Evolutionary conservation across 345 rosid genomes (phyloP).

Genomic region (Citrus maxima): DNA sequence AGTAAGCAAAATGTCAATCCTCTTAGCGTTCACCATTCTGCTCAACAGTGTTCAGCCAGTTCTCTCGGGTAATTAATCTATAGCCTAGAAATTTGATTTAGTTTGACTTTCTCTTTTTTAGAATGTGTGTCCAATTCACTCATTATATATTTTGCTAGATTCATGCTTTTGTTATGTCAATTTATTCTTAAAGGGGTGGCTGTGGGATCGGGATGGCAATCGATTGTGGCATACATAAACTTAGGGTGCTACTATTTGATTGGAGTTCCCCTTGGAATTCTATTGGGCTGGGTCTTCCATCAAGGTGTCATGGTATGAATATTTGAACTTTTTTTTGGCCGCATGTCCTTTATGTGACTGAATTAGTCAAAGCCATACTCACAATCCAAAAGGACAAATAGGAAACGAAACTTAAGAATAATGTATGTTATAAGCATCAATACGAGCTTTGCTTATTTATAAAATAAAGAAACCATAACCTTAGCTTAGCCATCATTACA

Average conservation of each 20-base stretch:
- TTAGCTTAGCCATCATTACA: too few species aligned
- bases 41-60: constrained; percentile 87
- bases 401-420: too few species aligned
- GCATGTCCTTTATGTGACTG: too few species aligned
- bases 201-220: constrained; percentile 97
- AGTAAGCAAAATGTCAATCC: constrained; percentile 53
- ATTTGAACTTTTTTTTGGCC: too few species aligned
- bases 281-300: constrained; percentile 84
- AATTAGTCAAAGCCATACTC: too few species aligned
- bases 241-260: constrained; percentile 75
- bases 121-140: neutral
- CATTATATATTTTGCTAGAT: neutral
- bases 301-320: constrained; percentile 68
- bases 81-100: neutral
- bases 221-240: constrained; percentile 81
- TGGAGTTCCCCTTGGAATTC: constrained; percentile 74
- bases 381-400: too few species aligned
- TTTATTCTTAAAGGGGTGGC: constrained; percentile 63
- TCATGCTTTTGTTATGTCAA: neutral
- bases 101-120: neutral
- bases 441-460: too few species aligned
- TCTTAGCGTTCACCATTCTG: constrained; percentile 69
- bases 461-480: neutral
- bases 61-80: constrained; percentile 51
- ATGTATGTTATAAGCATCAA: too few species aligned